Evolutionary conservation across 495 filamentous ascomycete genomes (phyloP), one percentile per base, ranked within the genome.

Genomic region (Umbilicaria muhlenbergii): DNA sequence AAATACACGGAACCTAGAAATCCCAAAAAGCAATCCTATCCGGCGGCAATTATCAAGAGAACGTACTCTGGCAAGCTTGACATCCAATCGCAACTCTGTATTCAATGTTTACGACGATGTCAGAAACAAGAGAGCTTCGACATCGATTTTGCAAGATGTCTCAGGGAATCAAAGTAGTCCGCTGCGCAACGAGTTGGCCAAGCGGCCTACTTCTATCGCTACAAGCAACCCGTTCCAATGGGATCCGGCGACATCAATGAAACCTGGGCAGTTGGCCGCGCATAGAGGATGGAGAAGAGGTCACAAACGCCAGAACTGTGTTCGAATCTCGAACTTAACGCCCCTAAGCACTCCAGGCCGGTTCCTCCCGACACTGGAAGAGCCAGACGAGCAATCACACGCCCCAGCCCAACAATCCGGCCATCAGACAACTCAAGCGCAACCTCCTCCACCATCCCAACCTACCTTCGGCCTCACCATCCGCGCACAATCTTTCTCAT

Each of bases 301-400:
- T 17, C 67, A 74, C 41, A 52, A 61, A 38, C 59, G 65, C 16
- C 65, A 70, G 17, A 68, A 69, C 37, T 69, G 63, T 39, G 64
- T 73, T 3, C 65, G 68, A 24, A 68, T 71, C 32, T 70, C 70
- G 0, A 66, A 68, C 10, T 57, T 67, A 18, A 64, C 64, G 0
- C 58, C 65, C 0, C 51, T 64, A 32, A 62, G 59, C 4, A 66
- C 69, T 24, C 55, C 59, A 0, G 54, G 58, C 12, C 44, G 58
- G 12, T 39, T 51, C 4, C 67, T 63, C 45, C 60, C 63, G 5
- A 67, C 54, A 19, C 54, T 57, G 4, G 62, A 67, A 51, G 64
- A 63, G 35, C 51, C 47, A 16, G 52, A 64, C 31, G 65, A 66
- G 37, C 15, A 53, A 53, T 38, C 45, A 55, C 13, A 42, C 53